These are phyloP conservation scores for Pseudisothecium myosuroides DNA, from an alignment of 225 moss, liverwort and hornwort genomes.

Conservation along the genomic window DNA sequence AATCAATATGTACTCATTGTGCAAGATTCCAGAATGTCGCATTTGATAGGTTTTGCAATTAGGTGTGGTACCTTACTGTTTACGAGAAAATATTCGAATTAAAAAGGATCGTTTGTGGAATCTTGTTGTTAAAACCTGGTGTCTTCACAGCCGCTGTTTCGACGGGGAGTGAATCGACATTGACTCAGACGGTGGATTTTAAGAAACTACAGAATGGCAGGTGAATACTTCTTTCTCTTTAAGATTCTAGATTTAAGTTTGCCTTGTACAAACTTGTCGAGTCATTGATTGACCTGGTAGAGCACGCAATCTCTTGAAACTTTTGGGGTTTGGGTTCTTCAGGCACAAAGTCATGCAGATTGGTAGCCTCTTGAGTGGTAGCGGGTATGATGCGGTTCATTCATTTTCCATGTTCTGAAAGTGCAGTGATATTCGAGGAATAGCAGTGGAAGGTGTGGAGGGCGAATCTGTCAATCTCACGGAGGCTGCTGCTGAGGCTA, in stretches of 20 bases:
- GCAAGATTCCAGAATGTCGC: background rate
- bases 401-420: conserved; percentile 3
- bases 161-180: conserved; percentile 53
- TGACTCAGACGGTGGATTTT: conserved; percentile 63
- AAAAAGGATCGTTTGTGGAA: background rate
- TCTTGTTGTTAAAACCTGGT: background rate
- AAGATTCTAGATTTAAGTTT: background rate
- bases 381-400: background rate
- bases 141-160: conserved; percentile 52
- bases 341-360: background rate
- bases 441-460: conserved; percentile 88
- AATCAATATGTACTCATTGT: background rate
- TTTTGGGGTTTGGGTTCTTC: background rate
- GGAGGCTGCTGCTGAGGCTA: conserved; percentile 67
- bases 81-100: background rate
- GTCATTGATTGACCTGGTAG: background rate
- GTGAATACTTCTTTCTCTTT: conserved; percentile 4
- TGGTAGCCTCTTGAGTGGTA: background rate
- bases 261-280: background rate
- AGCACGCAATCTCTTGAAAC: background rate
- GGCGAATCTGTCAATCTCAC: conserved; percentile 85
- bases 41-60: background rate
- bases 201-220: conserved; percentile 98
- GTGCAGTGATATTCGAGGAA: conserved; percentile 92
- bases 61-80: background rate